Evolutionary conservation across 345 rosid genomes (phyloP), one percentile per base, ranked within the genome.

Genomic region (Eucalyptus sp.): DNA sequence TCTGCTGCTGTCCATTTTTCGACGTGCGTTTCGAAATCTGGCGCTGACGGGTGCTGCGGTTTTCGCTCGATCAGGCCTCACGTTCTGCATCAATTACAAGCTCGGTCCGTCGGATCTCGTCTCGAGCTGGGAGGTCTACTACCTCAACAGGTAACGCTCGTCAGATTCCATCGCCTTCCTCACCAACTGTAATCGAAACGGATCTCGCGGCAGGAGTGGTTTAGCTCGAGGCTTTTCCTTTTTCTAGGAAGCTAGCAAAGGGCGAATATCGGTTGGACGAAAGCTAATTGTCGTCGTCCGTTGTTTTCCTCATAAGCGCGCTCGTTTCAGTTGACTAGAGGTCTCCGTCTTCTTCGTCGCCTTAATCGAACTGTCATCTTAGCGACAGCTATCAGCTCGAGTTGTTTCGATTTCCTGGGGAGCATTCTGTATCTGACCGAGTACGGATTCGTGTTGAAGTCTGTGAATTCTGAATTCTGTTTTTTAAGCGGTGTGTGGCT

Each of bases 111-210:
- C 98, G 13, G 97, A 96, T 91, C 94, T 98, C 90, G 96, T 97
- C 87, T 94, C 98, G 18, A 95, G 98, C 91, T 97, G 99, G 99
- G 99, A 97, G 89, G 88, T 94, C 91, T 97, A 95, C 91, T 95
- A 94, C 92, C 98, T 96, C 85, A 98, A 96, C 89, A 92, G 99
- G 99, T 97, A 91, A 90, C 56, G 86, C 68, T 18, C 43, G 1
- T 33, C 41, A 43, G 20, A 83, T 31, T 31, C 18, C 20, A 24
- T 64, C n/a, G 50, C 48, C 41, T 27, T 25, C 17, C 33, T 29
- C n/a, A 50, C 17, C 8, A 17, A 16, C 18, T 41, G 24, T 4
- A 25, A 12, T 25, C 2, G 18, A 43, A 43, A 68, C 44, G 58
- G 44, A 20, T 37, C 24, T 44, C 48, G 54, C 7, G 7, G 15